Evolutionary conservation across 495 filamentous ascomycete species (phyloP).

Genomic region (Saxispiralis lemnorum): DNA sequence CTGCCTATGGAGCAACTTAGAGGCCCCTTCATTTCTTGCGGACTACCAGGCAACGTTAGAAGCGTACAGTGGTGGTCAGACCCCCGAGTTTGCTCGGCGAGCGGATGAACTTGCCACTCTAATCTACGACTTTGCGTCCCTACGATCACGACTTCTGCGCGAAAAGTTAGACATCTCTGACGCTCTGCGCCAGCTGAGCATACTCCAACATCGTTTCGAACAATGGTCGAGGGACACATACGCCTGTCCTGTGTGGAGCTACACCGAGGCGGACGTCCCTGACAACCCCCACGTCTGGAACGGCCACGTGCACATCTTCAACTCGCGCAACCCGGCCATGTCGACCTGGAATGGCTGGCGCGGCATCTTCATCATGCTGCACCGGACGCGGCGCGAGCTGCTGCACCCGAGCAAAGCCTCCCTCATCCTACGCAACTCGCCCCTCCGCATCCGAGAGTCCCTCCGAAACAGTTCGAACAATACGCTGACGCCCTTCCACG

Average conservation of each 20-base stretch:
- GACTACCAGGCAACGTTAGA: constrained; percentile 8
- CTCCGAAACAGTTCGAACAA: too few relatives aligned
- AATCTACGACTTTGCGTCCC: constrained; percentile 5
- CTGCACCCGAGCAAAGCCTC: neutral
- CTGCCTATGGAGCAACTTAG: constrained; percentile 13
- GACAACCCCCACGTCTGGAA: constrained; percentile 14
- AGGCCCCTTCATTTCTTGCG: constrained; percentile 7
- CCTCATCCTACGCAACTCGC: too few relatives aligned
- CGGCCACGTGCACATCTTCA: constrained; percentile 8
- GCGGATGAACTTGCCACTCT: too few relatives aligned
- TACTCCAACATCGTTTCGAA: too few relatives aligned
- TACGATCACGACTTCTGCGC: constrained; percentile 3
- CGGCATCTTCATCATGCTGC: constrained; percentile 9
- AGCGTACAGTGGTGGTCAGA: neutral
- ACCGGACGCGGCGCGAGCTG: constrained; percentile 10
- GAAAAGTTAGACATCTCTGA: neutral
- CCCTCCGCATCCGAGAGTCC: too few relatives aligned
- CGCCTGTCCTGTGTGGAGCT: constrained; percentile 1
- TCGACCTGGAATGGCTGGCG: constrained; percentile 7
- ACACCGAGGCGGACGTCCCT: constrained; percentile 4
- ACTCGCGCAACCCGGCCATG: too few relatives aligned
- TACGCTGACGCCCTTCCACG: too few relatives aligned
- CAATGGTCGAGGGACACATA: too few relatives aligned
- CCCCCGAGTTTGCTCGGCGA: too few relatives aligned
- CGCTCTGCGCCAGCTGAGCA: neutral